A percentile compares a stretch with the other conserved stretches of the same genome.
These are phyloP conservation scores for Geotrichum restrictum DNA, from an alignment of 1,139 yeast species.

Conservation along the genomic window DNA sequence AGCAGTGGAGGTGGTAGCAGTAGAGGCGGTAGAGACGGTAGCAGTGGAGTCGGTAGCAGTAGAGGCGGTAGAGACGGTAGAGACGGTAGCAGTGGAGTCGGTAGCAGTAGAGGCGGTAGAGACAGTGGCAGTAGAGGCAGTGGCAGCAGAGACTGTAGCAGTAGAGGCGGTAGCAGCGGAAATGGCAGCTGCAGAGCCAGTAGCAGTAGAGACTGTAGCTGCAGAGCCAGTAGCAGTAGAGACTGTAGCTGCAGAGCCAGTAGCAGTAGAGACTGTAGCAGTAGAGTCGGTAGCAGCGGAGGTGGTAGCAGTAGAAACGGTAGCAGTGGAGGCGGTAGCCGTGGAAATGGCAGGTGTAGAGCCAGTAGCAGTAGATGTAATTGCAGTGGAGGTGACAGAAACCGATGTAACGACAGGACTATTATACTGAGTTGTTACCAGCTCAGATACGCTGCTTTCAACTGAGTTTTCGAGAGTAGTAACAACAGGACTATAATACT, in stretches of 20 bases:
- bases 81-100: too few species aligned
- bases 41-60: too few species aligned
- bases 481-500: slow-evolving; percentile 9
- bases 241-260: not conserved
- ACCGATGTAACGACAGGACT: slow-evolving; percentile 7
- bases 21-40: too few species aligned
- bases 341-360: not conserved
- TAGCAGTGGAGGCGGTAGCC: not conserved
- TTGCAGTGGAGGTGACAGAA: not conserved
- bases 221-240: not conserved
- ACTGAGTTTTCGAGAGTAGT: not conserved
- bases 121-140: not conserved
- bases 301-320: too few species aligned
- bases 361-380: not conserved
- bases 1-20: too few species aligned
- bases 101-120: too few species aligned
- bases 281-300: too few species aligned
- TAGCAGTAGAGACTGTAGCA: not conserved
- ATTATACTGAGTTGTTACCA: slow-evolving; percentile 4
- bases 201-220: too few species aligned
- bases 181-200: not conserved
- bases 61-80: too few species aligned
- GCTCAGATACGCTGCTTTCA: not conserved
- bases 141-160: not conserved
- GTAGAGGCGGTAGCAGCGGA: not conserved